These are phyloP conservation scores for Agaricus subrufescens DNA, from an alignment of 768 basidiomycete genomes.

Conservation along the genomic window DNA sequence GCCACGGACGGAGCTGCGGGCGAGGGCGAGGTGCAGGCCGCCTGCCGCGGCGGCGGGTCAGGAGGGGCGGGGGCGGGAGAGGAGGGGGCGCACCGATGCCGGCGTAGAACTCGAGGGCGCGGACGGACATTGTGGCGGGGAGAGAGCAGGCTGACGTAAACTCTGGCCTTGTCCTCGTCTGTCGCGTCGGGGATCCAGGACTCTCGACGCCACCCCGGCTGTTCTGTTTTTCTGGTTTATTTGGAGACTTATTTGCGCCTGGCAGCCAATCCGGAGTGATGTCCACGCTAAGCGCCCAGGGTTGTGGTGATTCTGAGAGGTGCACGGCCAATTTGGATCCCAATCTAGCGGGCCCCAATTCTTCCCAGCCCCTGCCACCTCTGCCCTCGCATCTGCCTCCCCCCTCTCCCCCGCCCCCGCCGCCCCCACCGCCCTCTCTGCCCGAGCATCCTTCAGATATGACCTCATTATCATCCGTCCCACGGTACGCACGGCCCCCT, in stretches of 20 bases:
- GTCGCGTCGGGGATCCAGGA: not conserved
- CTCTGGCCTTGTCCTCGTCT: not conserved
- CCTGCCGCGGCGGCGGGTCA: constrained; percentile 33
- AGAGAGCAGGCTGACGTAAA: constrained; percentile 7
- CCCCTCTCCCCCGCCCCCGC: not conserved
- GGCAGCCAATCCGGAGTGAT: not conserved
- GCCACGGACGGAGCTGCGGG: constrained; percentile 42
- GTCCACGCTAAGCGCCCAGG: constrained; percentile 10
- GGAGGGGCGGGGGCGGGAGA: not conserved
- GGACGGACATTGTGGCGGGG: constrained; percentile 19
- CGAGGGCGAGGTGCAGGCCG: constrained; percentile 67
- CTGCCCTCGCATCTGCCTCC: not conserved
- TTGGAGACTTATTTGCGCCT: not conserved
- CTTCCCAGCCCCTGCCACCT: constrained; percentile 10
- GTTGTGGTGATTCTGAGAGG: constrained; percentile 7
- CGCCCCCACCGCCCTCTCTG: not conserved
- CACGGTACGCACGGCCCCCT: constrained; percentile 6
- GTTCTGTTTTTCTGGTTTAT: not conserved
- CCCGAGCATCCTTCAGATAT: constrained; percentile 8
- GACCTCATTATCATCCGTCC: constrained; percentile 9
- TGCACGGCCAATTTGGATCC: constrained; percentile 10
- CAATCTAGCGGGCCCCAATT: constrained; percentile 5
- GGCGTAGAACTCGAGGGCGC: constrained; percentile 67
- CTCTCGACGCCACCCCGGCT: not conserved
- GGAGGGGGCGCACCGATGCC: constrained; percentile 57